Base-by-base conservation (phyloP, 768 basidiomycete genomes). In the Botryobasidium botryosum region DNA sequence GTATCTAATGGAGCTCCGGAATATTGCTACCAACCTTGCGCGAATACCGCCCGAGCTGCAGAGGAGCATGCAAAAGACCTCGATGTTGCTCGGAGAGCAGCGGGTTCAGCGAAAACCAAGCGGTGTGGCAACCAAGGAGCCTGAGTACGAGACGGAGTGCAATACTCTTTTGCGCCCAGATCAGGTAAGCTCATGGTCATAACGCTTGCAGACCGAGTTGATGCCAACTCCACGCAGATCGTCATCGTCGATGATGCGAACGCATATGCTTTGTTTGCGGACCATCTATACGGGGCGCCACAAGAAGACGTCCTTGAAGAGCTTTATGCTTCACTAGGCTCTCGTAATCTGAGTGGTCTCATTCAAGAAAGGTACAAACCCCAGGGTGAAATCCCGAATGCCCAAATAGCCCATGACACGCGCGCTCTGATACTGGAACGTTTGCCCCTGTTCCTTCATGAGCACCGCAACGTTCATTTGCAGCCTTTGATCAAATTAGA, bases 261-360 rank as follows among this genome's bases (percentile, higher is more conserved):
- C 40, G 65, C 77, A 4, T 74, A 79, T 53, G 79, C 84, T 50
- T 65, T 79, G 10, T 94, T 94, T 56, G 76, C 78, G 4, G 75
- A 77, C 36, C 68, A 70, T 2, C 64, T 92, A 13, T 84, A 78
- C 55, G 72, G 71, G 2, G 84, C 81, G 6, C 82, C 85, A 0
- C 84, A 92, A 59, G 91, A 97, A 57, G 87, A 92, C 52, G 67
- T 86, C 6, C 66, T 97, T 8, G 92, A 97, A 74, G 70, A 62
- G 1, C 83, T 97, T 55, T 96, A 94, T 53, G 57, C 64, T 0
- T 62, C 65, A 18, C 68, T 97, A 7, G 92, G 92, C 3, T 82
- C 80, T 3, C 71, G 67, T 26, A 70, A 72, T 3, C 68, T 97
- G 21, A 81, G 79, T 47, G 63, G 65, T 10, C 63, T 87, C 13